Evolutionary conservation across 495 filamentous ascomycete genomes (phyloP).

Genomic region (Penicillium roqueforti): DNA sequence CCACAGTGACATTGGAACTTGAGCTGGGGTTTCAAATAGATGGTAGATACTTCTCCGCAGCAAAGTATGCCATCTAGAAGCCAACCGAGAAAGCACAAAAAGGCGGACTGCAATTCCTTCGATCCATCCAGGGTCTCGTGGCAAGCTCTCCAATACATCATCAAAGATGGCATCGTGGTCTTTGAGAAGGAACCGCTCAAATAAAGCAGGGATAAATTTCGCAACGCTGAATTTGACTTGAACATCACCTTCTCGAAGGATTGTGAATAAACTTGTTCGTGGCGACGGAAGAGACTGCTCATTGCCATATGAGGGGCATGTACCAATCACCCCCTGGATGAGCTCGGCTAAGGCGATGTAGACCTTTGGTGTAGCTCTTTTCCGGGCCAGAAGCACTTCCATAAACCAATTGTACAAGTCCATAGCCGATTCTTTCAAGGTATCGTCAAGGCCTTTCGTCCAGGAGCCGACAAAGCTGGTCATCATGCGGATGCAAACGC

Average conservation of each 20-base stretch:
- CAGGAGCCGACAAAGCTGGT: slow-evolving; percentile 60
- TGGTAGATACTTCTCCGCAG: slow-evolving; percentile 82
- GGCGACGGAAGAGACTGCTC: slow-evolving; percentile 57
- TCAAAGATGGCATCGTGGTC: slow-evolving; percentile 77
- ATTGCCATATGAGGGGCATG: slow-evolving; percentile 58
- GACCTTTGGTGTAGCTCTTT: slow-evolving; percentile 61
- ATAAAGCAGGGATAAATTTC: slow-evolving; percentile 64
- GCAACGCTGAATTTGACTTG: slow-evolving; percentile 73
- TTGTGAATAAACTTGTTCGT: slow-evolving; percentile 67
- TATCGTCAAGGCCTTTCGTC: slow-evolving; percentile 48
- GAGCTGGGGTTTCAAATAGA: slow-evolving; percentile 83
- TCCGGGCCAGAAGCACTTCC: slow-evolving; percentile 55
- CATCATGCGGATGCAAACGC: slow-evolving; percentile 67
- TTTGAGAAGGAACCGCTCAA: slow-evolving; percentile 70
- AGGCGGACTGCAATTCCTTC: slow-evolving; percentile 87
- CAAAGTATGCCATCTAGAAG: slow-evolving; percentile 74
- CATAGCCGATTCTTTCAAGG: slow-evolving; percentile 58
- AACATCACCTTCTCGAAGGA: slow-evolving; percentile 63
- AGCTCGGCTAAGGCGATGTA: slow-evolving; percentile 62
- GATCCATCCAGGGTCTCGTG: slow-evolving; percentile 60
- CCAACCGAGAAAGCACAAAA: slow-evolving; percentile 67
- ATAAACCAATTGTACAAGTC: slow-evolving; percentile 82
- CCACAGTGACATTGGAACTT: slow-evolving; percentile 53
- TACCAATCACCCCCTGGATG: slow-evolving; percentile 61
- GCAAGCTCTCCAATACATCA: slow-evolving; percentile 69